Evolutionary conservation across 163 green algal genomes (phyloP), one percentile per base, ranked within the genome.

Genomic region (Chloromonas sp.): DNA sequence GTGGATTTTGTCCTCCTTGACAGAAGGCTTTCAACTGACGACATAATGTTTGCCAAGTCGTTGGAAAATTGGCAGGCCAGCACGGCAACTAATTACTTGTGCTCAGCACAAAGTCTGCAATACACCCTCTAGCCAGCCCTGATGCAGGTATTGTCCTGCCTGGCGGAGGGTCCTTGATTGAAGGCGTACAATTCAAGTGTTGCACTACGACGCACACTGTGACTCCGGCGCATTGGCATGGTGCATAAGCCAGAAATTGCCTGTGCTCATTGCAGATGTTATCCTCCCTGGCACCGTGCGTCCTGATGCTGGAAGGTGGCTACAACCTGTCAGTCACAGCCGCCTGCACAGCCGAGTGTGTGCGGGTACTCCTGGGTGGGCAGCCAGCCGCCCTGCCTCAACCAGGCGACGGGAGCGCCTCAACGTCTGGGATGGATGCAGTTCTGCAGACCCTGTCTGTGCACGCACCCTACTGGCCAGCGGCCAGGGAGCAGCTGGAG

Each of bases 271-370:
- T 86, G 1, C 71, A 92, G 84, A 91, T 96, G 84, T 77, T 83
- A 81, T 79, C 82, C 57, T 59, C 87, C 1, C 83, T 96, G 36
- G 92, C 88, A 0, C 94, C 93, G 60, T 82, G 91, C 1, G 92
- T 92, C 77, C 85, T 95, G 84, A 86, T 97, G 71, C 92, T 98
- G 66, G 95, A 97, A 85, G 94, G 94, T 11, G 94, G 94, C 85
- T 97, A 97, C 94, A 96, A 97, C 89, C 90, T 95, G 61, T 77
- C 62, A 60, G 89, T 88, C 70, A 94, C 89, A 2, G 92, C 94
- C 1, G 82, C 83, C 8, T 90, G 89, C 78, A 93, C 89, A 0
- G 92, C 93, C 84, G 91, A 91, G 0, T 89, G 84, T 70, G 77
- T 96, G 79, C 88, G 89, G 11, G 92, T 94, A 74, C 85, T 95